A percentile compares a stretch with the other conserved stretches of the same genome.
Conservation (phyloP, 306 rosid genomes). For the Fagus crenata region DNA sequence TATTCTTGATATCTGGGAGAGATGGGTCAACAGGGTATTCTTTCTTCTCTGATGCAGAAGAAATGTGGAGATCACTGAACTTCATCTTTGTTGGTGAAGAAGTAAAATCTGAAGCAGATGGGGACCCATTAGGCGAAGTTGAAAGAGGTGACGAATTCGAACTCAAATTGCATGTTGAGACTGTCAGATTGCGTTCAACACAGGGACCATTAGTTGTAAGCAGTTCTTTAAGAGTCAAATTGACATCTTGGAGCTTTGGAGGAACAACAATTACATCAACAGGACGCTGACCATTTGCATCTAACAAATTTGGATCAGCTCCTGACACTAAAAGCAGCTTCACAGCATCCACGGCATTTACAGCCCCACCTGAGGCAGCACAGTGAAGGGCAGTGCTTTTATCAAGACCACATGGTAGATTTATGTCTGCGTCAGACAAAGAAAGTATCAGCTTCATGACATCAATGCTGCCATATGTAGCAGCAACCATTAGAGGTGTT, state of each 20-base stretch:
- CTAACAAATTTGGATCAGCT: conserved; percentile 69
- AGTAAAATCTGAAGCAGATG: conserved; percentile 49
- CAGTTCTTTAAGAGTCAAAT: conserved; percentile 58
- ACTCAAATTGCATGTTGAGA: conserved; percentile 43
- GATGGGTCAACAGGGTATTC: conserved; percentile 90
- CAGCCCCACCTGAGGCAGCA: conserved; percentile 89
- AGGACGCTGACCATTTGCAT: conserved; percentile 73
- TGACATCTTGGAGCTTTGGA: conserved; percentile 53
- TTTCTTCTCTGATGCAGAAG: conserved; percentile 74
- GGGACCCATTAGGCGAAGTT: conserved; percentile 67
- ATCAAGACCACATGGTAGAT: conserved; percentile 64
- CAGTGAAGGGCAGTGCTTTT: conserved; percentile 95
- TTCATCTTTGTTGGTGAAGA: conserved; percentile 50
- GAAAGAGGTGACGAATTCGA: conserved; percentile 61
- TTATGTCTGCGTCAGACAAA: conserved; percentile 57
- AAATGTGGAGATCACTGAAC: conserved; percentile 46
- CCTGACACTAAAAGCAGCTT: conserved; percentile 77
- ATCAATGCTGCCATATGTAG: conserved; percentile 83
- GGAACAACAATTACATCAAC: conserved; percentile 65
- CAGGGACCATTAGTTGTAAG: conserved; percentile 52
- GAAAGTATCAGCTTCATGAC: conserved; percentile 68
- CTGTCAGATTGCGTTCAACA: conserved; percentile 51
- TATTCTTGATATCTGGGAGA: conserved; percentile 91
- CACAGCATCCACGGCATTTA: conserved; percentile 66
- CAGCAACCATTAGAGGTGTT: conserved; percentile 92